These are phyloP conservation scores for Spergularia marina DNA, from an alignment of 148 eudicot genomes.

Conservation along the genomic window DNA sequence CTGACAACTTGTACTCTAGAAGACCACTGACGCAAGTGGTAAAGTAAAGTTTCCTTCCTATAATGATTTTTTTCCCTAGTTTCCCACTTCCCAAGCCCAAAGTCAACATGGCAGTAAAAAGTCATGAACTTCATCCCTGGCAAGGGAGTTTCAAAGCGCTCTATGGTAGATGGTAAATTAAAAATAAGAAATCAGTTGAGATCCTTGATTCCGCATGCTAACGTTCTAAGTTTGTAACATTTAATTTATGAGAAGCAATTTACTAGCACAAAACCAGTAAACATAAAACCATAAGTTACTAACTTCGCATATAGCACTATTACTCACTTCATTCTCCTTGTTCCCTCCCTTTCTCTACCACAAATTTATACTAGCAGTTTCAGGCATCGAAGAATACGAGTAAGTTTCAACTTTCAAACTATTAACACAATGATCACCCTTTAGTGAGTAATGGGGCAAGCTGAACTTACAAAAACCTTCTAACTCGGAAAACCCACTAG, in stretches of 20 bases:
- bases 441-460: neutral
- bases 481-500: neutral
- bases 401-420: neutral
- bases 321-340: neutral
- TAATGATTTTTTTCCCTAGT: neutral
- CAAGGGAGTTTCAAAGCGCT: too few relatives aligned
- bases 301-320: too few relatives aligned
- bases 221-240: too few relatives aligned
- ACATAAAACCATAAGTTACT: too few relatives aligned
- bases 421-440: neutral
- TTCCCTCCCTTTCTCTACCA: constrained; percentile 5
- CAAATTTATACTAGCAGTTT: neutral
- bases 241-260: too few relatives aligned
- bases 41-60: neutral
- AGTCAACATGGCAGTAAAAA: neutral
- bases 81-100: neutral
- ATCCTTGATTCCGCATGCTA: too few relatives aligned
- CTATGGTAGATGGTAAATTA: too few relatives aligned
- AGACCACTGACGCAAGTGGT: neutral
- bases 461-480: neutral
- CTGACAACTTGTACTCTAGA: neutral
- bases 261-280: too few relatives aligned
- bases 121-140: too few relatives aligned
- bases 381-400: neutral
- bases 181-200: too few relatives aligned